phyloP scores from a whole-genome alignment of 2,329 filamentous ascomycete genomes.

The Xylaria sp. region DNA sequence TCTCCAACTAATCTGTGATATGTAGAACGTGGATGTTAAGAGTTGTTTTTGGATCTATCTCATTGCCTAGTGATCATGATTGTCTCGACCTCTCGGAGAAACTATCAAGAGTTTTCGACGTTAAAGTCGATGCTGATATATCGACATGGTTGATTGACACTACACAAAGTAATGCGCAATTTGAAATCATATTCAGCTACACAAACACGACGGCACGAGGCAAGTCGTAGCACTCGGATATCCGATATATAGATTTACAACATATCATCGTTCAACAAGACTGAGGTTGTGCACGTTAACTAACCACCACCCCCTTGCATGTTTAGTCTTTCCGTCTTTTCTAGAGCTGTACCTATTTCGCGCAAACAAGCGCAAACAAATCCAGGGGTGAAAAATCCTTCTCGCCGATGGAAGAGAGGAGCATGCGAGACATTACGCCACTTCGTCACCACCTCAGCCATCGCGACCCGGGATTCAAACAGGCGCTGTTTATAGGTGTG shows the following conservation, averaged over 20 bases:
- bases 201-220: not conserved
- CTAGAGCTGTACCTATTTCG: not conserved
- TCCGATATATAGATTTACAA: not conserved
- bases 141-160: not conserved
- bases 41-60: too few relatives aligned
- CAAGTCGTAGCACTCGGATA: not conserved
- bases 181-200: not conserved
- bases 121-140: too few relatives aligned
- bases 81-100: too few relatives aligned
- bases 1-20: too few relatives aligned
- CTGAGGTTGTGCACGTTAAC: not conserved
- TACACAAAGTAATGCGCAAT: not conserved
- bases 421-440: not conserved
- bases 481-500: too few relatives aligned
- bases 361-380: not conserved
- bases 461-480: not conserved
- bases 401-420: not conserved
- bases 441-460: slow-evolving; percentile 16
- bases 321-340: not conserved
- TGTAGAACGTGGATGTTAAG: too few relatives aligned
- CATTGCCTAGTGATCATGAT: too few relatives aligned
- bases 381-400: not conserved
- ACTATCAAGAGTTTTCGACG: too few relatives aligned
- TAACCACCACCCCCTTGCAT: not conserved
- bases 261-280: not conserved